Percentiles rank a stretch among this genome's conserved stretches.
Conservation (phyloP, 495 filamentous ascomycete species). For the Aspergillus panamensis region DNA sequence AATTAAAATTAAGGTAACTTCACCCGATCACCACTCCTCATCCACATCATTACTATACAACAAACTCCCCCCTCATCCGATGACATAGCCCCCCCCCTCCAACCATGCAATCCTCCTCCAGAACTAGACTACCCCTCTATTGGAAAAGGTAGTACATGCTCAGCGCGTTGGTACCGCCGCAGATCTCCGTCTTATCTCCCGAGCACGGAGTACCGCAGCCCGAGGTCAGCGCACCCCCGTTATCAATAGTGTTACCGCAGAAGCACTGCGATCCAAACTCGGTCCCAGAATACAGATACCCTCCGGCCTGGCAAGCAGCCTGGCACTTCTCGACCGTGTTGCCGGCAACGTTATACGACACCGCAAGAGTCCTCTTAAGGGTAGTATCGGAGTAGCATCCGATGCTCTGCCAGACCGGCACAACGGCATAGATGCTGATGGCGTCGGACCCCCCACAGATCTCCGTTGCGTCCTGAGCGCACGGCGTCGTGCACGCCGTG, state of each 20-base stretch:
- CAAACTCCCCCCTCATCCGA: no score
- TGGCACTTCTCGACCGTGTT: conserved; percentile 5
- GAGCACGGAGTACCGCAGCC: conserved; percentile 1
- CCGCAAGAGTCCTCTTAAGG: background rate
- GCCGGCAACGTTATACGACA: conserved; percentile 1
- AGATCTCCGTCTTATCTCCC: background rate
- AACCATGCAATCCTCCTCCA: no score
- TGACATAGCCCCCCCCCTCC: no score
- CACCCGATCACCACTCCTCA: no score
- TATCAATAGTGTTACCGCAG: conserved; percentile 4
- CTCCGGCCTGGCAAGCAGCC: background rate
- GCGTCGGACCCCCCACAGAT: background rate
- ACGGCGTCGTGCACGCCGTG: background rate
- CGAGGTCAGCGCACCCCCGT: background rate
- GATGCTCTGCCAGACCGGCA: conserved; percentile 5
- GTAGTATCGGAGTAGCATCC: conserved; percentile 5
- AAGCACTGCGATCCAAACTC: conserved; percentile 5
- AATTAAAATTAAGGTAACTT: no score
- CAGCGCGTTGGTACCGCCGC: background rate
- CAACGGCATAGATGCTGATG: background rate
- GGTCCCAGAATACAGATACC: background rate
- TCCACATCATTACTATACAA: no score
- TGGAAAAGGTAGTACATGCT: conserved; percentile 3
- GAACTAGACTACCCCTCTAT: background rate
- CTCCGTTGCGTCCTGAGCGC: background rate